These are phyloP conservation scores for Populus ilicifolia DNA, from an alignment of 345 rosid species.

Conservation along the genomic window DNA sequence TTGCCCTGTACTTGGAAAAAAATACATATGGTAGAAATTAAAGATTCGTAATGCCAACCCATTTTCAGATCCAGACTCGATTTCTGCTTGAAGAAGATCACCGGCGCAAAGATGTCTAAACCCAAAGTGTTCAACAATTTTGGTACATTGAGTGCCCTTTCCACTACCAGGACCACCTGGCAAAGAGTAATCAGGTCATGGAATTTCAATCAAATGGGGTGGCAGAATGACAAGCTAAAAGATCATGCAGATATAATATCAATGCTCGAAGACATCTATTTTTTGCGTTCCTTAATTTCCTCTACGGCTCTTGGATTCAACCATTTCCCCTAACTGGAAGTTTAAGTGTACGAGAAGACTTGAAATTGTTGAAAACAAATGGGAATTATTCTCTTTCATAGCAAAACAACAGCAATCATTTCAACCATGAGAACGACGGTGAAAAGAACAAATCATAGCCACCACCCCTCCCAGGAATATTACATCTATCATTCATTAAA, in stretches of 20 bases:
- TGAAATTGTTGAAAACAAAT: not conserved
- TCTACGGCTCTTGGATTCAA: too few species aligned
- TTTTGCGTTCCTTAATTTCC: too few species aligned
- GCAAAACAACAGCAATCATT: not conserved
- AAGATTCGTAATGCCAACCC: slow-evolving; percentile 38
- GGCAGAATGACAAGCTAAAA: not conserved
- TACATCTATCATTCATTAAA: not conserved
- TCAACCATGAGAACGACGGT: not conserved
- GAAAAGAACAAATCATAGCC: too few species aligned
- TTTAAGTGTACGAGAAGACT: too few species aligned
- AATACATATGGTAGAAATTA: not conserved
- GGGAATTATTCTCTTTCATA: not conserved
- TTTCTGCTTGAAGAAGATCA: slow-evolving; percentile 74
- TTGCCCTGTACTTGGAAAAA: not conserved
- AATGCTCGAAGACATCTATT: not conserved
- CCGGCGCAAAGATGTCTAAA: slow-evolving; percentile 75
- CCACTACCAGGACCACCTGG: slow-evolving; percentile 51
- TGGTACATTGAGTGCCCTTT: slow-evolving; percentile 79
- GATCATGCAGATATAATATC: not conserved
- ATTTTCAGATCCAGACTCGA: slow-evolving; percentile 69
- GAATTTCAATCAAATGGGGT: not conserved
- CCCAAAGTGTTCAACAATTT: slow-evolving; percentile 55
- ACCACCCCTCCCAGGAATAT: too few species aligned
- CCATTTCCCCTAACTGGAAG: too few species aligned
- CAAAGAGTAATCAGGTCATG: not conserved